Conservation (phyloP, 768 basidiomycete genomes). For the Mrakia hoshinonis region DNA sequence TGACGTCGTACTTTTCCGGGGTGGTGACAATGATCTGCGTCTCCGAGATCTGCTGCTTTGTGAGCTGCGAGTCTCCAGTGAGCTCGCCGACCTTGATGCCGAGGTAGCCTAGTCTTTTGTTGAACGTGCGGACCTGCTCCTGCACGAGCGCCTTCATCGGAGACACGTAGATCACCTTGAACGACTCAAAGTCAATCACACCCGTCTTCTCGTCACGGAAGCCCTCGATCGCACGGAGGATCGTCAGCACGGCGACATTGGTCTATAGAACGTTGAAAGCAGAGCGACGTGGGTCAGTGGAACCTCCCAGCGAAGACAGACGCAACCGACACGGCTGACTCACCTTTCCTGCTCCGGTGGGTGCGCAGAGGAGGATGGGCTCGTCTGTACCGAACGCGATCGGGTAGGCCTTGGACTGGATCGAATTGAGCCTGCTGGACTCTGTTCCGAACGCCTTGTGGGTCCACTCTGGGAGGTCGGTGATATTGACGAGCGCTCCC, state of each 20-base stretch:
- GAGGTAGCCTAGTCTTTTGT: constrained; percentile 57
- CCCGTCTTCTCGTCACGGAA: constrained; percentile 75
- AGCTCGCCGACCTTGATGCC: constrained; percentile 87
- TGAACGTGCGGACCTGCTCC: constrained; percentile 96
- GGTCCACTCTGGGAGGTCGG: constrained; percentile 74
- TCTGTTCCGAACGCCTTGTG: constrained; percentile 62
- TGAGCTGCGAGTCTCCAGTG: constrained; percentile 96
- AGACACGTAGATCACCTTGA: constrained; percentile 96
- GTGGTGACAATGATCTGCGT: constrained; percentile 98
- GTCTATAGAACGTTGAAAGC: constrained; percentile 50
- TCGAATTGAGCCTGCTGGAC: constrained; percentile 56
- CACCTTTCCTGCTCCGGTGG: constrained; percentile 97
- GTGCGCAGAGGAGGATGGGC: constrained; percentile 89
- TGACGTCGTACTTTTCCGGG: constrained; percentile 99
- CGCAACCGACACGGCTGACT: no score
- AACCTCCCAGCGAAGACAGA: no score
- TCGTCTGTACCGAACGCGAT: constrained; percentile 91
- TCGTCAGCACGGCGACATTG: constrained; percentile 92
- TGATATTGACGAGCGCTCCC: constrained; percentile 58
- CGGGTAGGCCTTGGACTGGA: constrained; percentile 89
- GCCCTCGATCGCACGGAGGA: constrained; percentile 82
- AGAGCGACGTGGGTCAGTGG: background rate
- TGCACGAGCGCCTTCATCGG: constrained; percentile 99
- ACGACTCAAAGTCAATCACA: constrained; percentile 69
- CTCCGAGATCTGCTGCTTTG: constrained; percentile 90